Percentiles rank a stretch among this genome's conserved stretches.
phyloP scores from a whole-genome alignment of 768 basidiomycete genomes.

The Daedalea quercina region DNA sequence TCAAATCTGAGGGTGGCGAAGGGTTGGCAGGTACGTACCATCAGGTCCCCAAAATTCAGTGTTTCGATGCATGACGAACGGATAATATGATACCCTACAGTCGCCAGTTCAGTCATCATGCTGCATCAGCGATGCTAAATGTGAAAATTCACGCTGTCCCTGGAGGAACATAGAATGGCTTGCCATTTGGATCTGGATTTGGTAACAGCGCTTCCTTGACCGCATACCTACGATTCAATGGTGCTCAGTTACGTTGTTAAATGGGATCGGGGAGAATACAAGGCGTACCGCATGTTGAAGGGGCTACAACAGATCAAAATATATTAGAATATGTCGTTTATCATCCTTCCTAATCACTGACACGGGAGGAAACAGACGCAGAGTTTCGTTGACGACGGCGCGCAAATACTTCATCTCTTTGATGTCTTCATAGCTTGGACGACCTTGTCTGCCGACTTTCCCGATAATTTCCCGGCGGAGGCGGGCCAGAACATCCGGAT shows the following conservation, averaged over 20 bases:
- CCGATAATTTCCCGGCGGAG: conserved; percentile 24
- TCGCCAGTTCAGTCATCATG: background rate
- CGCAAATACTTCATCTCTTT: conserved; percentile 24
- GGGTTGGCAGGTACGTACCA: conserved; percentile 28
- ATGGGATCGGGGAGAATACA: background rate
- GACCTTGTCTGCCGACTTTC: conserved; percentile 17
- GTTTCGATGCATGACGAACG: conserved; percentile 60
- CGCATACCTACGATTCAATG: conserved; percentile 10
- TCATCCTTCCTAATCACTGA: too few relatives aligned
- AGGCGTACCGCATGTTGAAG: too few relatives aligned
- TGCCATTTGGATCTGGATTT: conserved; percentile 11
- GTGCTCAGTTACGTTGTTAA: background rate
- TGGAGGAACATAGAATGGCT: conserved; percentile 18
- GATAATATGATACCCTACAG: conserved; percentile 36
- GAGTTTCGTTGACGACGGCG: conserved; percentile 24
- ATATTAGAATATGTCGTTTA: too few relatives aligned
- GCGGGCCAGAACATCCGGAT: conserved; percentile 22
- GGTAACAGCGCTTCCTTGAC: conserved; percentile 11
- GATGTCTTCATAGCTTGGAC: conserved; percentile 27
- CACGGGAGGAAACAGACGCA: conserved; percentile 27
- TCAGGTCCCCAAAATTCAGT: conserved; percentile 69
- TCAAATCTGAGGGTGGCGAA: background rate
- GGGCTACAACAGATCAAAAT: too few relatives aligned
- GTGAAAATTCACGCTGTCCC: conserved; percentile 6
- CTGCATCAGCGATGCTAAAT: background rate